Evolutionary conservation across 768 basidiomycete species (phyloP), one percentile per base, ranked within the genome.

Genomic region (Dentipellis sp.): DNA sequence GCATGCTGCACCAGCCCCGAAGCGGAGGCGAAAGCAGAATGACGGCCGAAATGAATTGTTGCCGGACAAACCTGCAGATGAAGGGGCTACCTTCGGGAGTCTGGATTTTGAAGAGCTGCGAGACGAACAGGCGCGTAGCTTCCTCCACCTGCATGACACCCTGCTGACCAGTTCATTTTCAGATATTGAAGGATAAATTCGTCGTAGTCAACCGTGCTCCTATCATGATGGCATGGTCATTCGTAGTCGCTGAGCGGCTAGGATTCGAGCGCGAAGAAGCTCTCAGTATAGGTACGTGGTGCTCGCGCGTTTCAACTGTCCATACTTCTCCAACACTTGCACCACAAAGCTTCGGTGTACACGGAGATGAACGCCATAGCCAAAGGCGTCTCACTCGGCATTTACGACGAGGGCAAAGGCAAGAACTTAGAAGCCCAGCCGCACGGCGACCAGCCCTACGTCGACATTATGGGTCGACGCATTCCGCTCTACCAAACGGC

Each of bases 191-290:
- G 58, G 69, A 68, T 17, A 86, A 91, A 61, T 76, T 73, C 8
- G 76, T 81, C 17, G 76, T 91, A 17, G 78, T 91, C 47, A 98
- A 98, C 68, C 84, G 95, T 21, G 94, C 95, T 1, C 95, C 95
- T 0, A 76, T 97, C 47, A 90, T 97, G 89, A 93, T 86, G 55
- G 92, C 88, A 1, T 98, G 95, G 95, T 83, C 91, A 2, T 88
- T 79, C 52, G 70, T 91, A 36, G 90, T 97, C 23, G 88, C 91
- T 3, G 90, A 92, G 63, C 77, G 84, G 39, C 75, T 97, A 59
- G 90, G 93, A 2, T 98, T 98, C 68, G 78, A 83, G 52, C 76
- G 86, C 57, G 84, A 91, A 64, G 95, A 98, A 71, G 91, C 95
- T 2, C 73, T 98, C 40, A 94, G 91, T 60, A 90, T 98, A 55